Evolutionary conservation across 202 grass and related monocot species (phyloP), one percentile per base, ranked within the genome.

Genomic region (Zoysia matrella): DNA sequence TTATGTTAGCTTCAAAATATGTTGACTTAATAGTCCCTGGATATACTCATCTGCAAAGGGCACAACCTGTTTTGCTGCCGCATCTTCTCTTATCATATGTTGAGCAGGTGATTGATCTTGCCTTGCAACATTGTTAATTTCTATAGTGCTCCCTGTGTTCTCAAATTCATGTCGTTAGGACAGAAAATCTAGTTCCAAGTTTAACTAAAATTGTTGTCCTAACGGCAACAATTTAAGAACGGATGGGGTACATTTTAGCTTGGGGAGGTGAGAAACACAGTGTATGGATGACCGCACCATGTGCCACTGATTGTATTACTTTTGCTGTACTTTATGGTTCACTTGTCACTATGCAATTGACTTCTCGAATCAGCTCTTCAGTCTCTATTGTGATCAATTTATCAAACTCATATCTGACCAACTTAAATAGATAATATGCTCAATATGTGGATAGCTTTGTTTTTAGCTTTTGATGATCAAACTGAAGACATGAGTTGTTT

Each of bases 21-120:
- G 89, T 91, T 73, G 87, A 90, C 64, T 86, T 98, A 77, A 93
- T 98, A 88, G 91, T 98, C 78, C 95, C 95, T 75, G 95, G 95
- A 66, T 98, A 98, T 82, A 98, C 95, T 77, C 95, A 30, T 30
- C 22, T 30, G 22, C 22, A 30, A 30, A 30, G 22, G 22, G 22
- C 22, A 30, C 22, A 30, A 30, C 22, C 22, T 30, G 22, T 30
- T 30, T 30, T 30, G 22, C 22, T 30, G 22, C 22, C 22, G 22
- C 22, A 30, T 30, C 22, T 30, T 30, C 22, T 30, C 22, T 30
- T 30, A 30, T 30, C 22, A 30, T 30, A 98, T 81, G 87, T 95
- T 85, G 95, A 98, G 78, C 95, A 98, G 92, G 95, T 98, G 65
- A 55, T 73, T 71, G 10, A 60, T 72, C 22, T 43, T 4, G 5